Base-by-base conservation (phyloP, 2,329 filamentous ascomycete species). In the Penicillium fuscoglaucum region DNA sequence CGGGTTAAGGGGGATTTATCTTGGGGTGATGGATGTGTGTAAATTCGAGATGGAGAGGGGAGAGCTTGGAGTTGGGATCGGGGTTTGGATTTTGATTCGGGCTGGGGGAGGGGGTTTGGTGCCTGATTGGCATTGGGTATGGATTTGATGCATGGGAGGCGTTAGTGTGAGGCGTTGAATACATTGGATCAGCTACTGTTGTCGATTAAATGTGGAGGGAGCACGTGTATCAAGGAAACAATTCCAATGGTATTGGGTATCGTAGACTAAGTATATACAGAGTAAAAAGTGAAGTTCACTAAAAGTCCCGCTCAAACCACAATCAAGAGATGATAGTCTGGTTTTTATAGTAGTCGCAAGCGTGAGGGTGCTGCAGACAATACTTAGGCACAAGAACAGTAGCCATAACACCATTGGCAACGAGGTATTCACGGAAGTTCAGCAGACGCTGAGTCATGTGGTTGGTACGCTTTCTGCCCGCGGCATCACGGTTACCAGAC, bases 351-450 rank as follows among this genome's bases (percentile, higher is more conserved):
- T 85, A 65, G 69, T 85, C 84, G 62, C 84, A 86, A 52, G 80
- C 77, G 69, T 86, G 84, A 13, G 83, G 82, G 65, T 85, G 78
- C 72, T 83, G 77, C 50, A 83, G 62, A 66, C 84, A 86, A 66
- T 84, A 85, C 73, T 84, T 84, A 12, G 83, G 81, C 69, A 83
- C 78, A 54, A 85, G 62, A 3, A 80, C 78, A 21, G 78, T 68
- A 12, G 83, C 83, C 61, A 73, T 70, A 1, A 85, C 74, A 3
- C 82, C 82, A 62, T 80, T 82, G 1, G 82, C 82, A 51, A 85
- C 78, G 7, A 86, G 73, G 61, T 84, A 85, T 72, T 86, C 83
- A 40, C 83, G 77, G 73, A 85, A 85, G 68, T 86, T 86, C 12
- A 85, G 66, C 51, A 86, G 80, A 6, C 83, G 76, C 72, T 84